Percentiles rank a stretch among this genome's conserved stretches.
Evolutionary conservation across 1,139 yeast genomes (phyloP).

Genomic region (Magnusiomyces paraingens): DNA sequence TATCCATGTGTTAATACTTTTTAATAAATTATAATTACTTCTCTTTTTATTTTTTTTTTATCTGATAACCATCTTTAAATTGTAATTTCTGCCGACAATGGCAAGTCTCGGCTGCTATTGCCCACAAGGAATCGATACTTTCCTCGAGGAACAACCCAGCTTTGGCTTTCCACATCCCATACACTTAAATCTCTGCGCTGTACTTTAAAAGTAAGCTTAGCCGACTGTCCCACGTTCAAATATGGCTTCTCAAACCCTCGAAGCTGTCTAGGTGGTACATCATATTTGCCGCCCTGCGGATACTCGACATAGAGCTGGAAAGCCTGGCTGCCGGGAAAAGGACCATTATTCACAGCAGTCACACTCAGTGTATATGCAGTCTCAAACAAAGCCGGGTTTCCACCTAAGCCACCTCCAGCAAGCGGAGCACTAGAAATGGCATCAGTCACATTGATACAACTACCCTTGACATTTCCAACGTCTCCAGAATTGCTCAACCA

Average conservation of each 20-base stretch:
- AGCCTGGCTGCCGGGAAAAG: slow-evolving; percentile 45
- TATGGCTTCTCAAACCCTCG: slow-evolving; percentile 56
- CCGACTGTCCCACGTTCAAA: slow-evolving; percentile 41
- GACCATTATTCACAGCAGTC: slow-evolving; percentile 46
- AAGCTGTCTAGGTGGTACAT: slow-evolving; percentile 46
- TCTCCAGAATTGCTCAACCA: slow-evolving; percentile 23
- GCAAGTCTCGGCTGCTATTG: slow-evolving; percentile 43
- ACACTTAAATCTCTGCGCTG: slow-evolving; percentile 50
- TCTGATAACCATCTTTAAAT: neutral
- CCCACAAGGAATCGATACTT: slow-evolving; percentile 49
- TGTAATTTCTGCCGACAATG: neutral
- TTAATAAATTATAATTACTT: neutral
- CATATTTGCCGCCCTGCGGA: slow-evolving; percentile 38
- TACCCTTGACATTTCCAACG: slow-evolving; percentile 14
- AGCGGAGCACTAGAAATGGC: slow-evolving; percentile 39
- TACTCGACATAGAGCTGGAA: slow-evolving; percentile 53
- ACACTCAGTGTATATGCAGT: slow-evolving; percentile 45
- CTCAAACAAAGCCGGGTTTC: slow-evolving; percentile 42
- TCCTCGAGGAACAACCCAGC: slow-evolving; percentile 58
- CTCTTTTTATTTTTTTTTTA: neutral
- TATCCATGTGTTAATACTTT: too few species aligned
- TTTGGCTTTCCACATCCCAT: slow-evolving; percentile 54
- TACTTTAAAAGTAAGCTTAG: slow-evolving; percentile 41
- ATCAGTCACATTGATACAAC: slow-evolving; percentile 29
- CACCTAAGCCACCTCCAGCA: slow-evolving; percentile 57